phyloP scores from a whole-genome alignment of 108 stramenopile genomes.

The Cyclotella baltica region DNA sequence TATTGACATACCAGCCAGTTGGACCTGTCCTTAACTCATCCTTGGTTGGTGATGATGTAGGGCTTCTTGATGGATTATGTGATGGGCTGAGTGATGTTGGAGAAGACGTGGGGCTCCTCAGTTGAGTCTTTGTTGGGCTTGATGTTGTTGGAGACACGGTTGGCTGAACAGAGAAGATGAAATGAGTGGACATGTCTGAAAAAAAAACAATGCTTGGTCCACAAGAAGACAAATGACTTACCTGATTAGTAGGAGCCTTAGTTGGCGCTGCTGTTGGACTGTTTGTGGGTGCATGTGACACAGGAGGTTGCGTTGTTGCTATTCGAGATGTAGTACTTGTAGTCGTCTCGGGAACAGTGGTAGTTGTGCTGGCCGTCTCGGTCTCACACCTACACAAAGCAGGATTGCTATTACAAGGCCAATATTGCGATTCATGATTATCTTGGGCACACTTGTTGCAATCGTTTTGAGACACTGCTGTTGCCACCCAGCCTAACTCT shows the following conservation, averaged over 20 bases:
- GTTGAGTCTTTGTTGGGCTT: neutral
- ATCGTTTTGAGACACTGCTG: conserved; percentile 4
- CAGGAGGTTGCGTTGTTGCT: neutral
- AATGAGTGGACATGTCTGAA: neutral
- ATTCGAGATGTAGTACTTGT: neutral
- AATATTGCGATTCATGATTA: conserved; percentile 15
- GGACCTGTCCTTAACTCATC: no score
- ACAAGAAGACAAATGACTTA: conserved; percentile 7
- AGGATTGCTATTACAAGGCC: conserved; percentile 23
- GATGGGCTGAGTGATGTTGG: neutral
- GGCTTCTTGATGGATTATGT: neutral
- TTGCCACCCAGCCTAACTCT: conserved; percentile 16
- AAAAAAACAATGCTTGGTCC: neutral
- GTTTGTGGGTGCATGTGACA: no score
- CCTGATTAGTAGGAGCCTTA: conserved; percentile 8
- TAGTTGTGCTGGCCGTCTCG: neutral
- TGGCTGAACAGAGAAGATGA: neutral
- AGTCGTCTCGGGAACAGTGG: neutral
- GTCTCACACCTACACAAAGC: conserved; percentile 9
- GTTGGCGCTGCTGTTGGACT: conserved; percentile 14
- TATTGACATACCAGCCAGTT: neutral
- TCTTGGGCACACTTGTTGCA: conserved; percentile 14
- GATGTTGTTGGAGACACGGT: neutral
- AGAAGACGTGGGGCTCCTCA: neutral
- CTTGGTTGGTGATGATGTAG: neutral